Percentiles rank a stretch among this genome's conserved stretches.
These are phyloP conservation scores for Ploettnerulaceae sp. DNA, from an alignment of 2,329 filamentous ascomycete species.

Conservation along the genomic window DNA sequence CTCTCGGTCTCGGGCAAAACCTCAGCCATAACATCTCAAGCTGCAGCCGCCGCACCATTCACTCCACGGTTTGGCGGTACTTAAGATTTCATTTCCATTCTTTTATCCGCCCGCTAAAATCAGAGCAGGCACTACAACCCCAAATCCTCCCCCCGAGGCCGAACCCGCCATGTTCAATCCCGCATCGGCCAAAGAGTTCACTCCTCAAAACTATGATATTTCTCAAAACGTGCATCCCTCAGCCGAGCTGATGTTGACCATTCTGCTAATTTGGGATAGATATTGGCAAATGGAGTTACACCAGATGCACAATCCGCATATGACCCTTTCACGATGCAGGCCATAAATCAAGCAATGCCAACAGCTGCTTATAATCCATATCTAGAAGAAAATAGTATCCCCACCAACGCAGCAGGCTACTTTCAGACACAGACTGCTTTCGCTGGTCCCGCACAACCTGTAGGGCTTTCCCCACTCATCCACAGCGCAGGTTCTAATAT, in stretches of 20 bases:
- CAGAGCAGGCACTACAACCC: conserved; percentile 35
- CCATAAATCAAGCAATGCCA: conserved; percentile 47
- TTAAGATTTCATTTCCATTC: conserved; percentile 6
- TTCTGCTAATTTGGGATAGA: conserved; percentile 32
- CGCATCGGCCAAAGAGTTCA: conserved; percentile 54
- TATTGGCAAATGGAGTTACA: conserved; percentile 43
- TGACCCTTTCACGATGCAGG: conserved; percentile 61
- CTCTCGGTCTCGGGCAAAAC: conserved; percentile 54
- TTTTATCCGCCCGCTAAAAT: neutral
- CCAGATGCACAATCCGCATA: conserved; percentile 48
- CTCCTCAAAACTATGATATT: conserved; percentile 50
- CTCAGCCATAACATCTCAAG: conserved; percentile 76
- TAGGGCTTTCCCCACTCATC: conserved; percentile 34
- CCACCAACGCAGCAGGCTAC: conserved; percentile 54
- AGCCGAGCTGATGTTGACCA: neutral
- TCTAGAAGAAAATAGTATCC: conserved; percentile 61
- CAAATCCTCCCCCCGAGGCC: conserved; percentile 27
- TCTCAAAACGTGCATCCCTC: conserved; percentile 41
- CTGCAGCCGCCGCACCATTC: conserved; percentile 82
- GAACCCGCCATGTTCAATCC: conserved; percentile 49
- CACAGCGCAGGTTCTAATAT: conserved; percentile 22
- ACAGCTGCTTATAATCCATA: conserved; percentile 67
- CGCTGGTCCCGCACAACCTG: conserved; percentile 52
- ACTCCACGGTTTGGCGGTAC: conserved; percentile 56
- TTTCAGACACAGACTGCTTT: conserved; percentile 57